Evolutionary conservation across 2,329 filamentous ascomycete genomes (phyloP).

Genomic region (Endothia cerciana): DNA sequence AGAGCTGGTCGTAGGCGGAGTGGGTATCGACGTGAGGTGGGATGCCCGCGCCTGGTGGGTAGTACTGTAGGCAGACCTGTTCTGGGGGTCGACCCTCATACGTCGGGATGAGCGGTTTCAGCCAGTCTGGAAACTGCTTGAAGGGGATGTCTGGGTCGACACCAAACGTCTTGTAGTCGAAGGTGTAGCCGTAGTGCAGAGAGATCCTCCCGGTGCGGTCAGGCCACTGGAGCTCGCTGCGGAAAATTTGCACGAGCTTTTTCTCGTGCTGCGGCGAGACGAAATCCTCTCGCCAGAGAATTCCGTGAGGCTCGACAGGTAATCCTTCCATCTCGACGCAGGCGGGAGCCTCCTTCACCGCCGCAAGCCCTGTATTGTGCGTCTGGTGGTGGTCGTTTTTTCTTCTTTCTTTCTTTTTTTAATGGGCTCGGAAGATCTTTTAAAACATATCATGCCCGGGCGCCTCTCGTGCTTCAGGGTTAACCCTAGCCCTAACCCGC

Average conservation of each 20-base stretch:
- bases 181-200: slow-evolving; percentile 60
- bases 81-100: slow-evolving; percentile 51
- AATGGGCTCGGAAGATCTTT: neutral
- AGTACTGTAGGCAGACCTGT: slow-evolving; percentile 64
- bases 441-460: neutral
- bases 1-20: slow-evolving; percentile 50
- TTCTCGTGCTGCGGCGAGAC: slow-evolving; percentile 50
- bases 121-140: slow-evolving; percentile 55
- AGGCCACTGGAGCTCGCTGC: slow-evolving; percentile 51
- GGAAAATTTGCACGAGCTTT: slow-evolving; percentile 49
- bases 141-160: slow-evolving; percentile 55
- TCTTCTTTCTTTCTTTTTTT: no score
- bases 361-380: neutral
- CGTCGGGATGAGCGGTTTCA: slow-evolving; percentile 51
- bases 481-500: slow-evolving; percentile 11
- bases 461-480: neutral
- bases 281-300: slow-evolving; percentile 52
- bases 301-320: slow-evolving; percentile 40
- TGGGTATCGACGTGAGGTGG: slow-evolving; percentile 66
- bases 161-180: slow-evolving; percentile 62
- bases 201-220: slow-evolving; percentile 50
- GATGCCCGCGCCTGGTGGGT: slow-evolving; percentile 62
- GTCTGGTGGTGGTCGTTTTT: neutral
- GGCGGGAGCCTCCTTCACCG: neutral
- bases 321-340: slow-evolving; percentile 32